Evolutionary conservation across 495 filamentous ascomycete species (phyloP), one percentile per base, ranked within the genome.

Genomic region (Rhypophila decipiens): DNA sequence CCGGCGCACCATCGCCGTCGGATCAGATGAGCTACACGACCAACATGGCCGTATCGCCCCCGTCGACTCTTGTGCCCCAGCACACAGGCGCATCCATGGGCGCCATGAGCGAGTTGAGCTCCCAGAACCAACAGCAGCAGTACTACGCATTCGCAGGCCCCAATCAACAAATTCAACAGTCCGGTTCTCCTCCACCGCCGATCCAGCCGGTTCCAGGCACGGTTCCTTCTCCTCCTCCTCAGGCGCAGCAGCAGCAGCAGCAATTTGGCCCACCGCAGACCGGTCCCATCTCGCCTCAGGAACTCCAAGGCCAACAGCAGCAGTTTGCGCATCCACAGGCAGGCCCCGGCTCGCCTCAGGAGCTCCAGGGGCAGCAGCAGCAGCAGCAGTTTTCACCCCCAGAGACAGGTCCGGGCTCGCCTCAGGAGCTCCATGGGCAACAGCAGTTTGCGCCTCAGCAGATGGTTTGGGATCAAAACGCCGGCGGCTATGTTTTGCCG

Each of bases 91-190:
- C 51, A 1, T 55, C 56, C 1, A n/a, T 8, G 23, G 51, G 51
- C 33, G 49, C 4, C 13, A 21, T 52, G 40, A 58, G 55, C 47
- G 39, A 51, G 12, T 24, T 54, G 13, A 54, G 55, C 42, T 50
- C 48, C 8, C 24, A 34, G 31, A 50, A 18, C 20, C 43, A 39
- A 3, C 45, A 50, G n/a, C n/a, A n/a, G n/a, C n/a, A n/a, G n/a
- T n/a, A n/a, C n/a, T n/a, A n/a, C n/a, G n/a, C n/a, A n/a, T n/a
- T n/a, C n/a, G n/a, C n/a, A 29, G 31, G 31, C 21, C 22, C 39
- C 31, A 5, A 24, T 20, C 37, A 20, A 22, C 37, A 20, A 20
- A 18, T 11, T 3, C 29, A 38, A 15, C 36, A 36, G 13, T 34
- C n/a, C 21, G 22, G 17, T 7, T 9, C 49, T 36, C 29, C 44